A percentile compares a stretch with the other conserved stretches of the same genome.
Evolutionary conservation across 768 basidiomycete genomes (phyloP).

Genomic region (Russula sp.): DNA sequence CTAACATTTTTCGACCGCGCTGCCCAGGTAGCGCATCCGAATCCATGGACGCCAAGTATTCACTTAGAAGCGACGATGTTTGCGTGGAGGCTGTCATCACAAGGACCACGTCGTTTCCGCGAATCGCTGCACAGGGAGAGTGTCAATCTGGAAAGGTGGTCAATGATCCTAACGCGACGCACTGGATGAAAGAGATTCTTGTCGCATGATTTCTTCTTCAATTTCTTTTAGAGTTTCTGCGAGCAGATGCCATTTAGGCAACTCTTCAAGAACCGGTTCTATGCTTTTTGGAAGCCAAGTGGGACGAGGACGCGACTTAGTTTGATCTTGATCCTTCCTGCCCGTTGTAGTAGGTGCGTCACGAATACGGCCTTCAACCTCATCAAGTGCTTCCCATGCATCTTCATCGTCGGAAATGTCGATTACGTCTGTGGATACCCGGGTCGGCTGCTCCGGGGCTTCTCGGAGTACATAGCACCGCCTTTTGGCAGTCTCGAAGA

Average conservation of each 20-base stretch:
- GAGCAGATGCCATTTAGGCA: slow-evolving; percentile 90
- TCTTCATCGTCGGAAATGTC: slow-evolving; percentile 61
- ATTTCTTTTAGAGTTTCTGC: slow-evolving; percentile 86
- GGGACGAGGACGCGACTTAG: slow-evolving; percentile 38
- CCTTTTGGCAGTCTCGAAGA: slow-evolving; percentile 76
- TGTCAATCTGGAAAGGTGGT: neutral
- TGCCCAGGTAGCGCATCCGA: slow-evolving; percentile 52
- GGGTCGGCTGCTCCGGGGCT: slow-evolving; percentile 29
- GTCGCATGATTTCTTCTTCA: slow-evolving; percentile 76
- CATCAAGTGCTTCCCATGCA: slow-evolving; percentile 70
- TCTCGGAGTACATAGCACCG: slow-evolving; percentile 64
- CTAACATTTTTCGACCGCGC: slow-evolving; percentile 77
- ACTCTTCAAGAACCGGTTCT: slow-evolving; percentile 86
- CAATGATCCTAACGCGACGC: slow-evolving; percentile 13
- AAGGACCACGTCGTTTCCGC: slow-evolving; percentile 72
- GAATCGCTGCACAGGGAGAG: slow-evolving; percentile 33
- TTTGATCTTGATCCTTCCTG: slow-evolving; percentile 23
- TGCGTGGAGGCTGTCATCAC: slow-evolving; percentile 84
- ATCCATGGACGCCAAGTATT: slow-evolving; percentile 73
- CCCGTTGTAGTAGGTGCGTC: slow-evolving; percentile 13
- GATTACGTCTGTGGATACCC: slow-evolving; percentile 34
- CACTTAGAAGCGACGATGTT: slow-evolving; percentile 68
- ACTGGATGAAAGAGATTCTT: slow-evolving; percentile 43
- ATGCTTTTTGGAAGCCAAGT: slow-evolving; percentile 74
- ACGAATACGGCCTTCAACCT: slow-evolving; percentile 46